Base-by-base conservation (phyloP, 2,329 filamentous ascomycete species). In the Aspergillus novofumigatus region DNA sequence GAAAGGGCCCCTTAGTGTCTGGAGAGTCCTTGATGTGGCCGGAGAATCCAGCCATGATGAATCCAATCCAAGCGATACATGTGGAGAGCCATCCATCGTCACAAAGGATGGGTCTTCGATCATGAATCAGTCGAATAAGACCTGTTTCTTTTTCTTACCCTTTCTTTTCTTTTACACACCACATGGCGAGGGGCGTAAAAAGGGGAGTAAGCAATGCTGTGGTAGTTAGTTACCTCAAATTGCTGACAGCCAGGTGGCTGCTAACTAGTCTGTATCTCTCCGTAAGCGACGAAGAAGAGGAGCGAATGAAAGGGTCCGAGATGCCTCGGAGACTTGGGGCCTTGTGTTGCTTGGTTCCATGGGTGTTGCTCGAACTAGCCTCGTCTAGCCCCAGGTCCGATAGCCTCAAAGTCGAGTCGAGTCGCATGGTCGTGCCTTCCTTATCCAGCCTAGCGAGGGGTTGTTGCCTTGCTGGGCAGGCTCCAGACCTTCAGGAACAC, bases 401-500 rank as follows among this genome's bases (percentile, higher is more conserved):
- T 6, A 38, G 32, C 32, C 32, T 38, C 32, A 35, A 17, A 35
- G 23, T 23, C 23, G 23, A 25, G 4, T 23, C 23, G 8, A 35
- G 6, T 20, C 20, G 8, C 14, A 48, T 49, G 14, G 23, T 49
- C 26, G 56, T 38, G 48, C 45, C 54, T 51, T 21, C 51, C 35
- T 32, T 23, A 49, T 44, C 8, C 4, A 25, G 52, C n/a, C n/a
- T 58, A 61, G 59, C 49, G 57, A 32, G 52, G 54, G 49, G 50
- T 29, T 9, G 20, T 17, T 14, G 20, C 32, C 44, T 47, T 1
- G 42, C 10, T 45, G n/a, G n/a, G 42, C 10, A 45, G 8, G 20
- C 42, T 45, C 42, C 42, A 45, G 42, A 11, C 28, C 14, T 26
- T 53, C 61, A 63, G 61, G 61, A 54, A 63, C 61, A 60, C 61